Evolutionary conservation across 768 basidiomycete genomes (phyloP), one percentile per base, ranked within the genome.

Genomic region (Lactifluus volemus): DNA sequence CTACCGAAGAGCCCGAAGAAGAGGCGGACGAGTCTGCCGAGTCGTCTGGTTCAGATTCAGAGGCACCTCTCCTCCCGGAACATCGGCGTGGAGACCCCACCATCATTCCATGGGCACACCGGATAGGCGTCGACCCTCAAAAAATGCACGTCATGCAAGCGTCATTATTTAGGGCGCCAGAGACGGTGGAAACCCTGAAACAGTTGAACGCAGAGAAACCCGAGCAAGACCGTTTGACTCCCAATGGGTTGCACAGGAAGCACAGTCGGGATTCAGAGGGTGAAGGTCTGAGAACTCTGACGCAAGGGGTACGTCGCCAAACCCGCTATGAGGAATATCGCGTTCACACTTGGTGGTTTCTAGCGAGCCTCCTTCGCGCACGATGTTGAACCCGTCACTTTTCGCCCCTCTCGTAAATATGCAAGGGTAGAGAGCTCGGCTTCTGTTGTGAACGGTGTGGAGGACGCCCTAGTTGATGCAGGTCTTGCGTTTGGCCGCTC

Each of bases 131-230:
- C n/a, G 91, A 95, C 70, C 80, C 86, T 14, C 89, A 91, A 71
- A 87, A 85, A 73, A 84, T 94, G 79, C 89, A 92, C 68, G 89
- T 95, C 56, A 96, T 96, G 93, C 93, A 96, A 68, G 84, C 89
- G 0, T 87, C 89, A 38, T 74, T 96, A 55, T 96, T 96, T 69
- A 81, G 86, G 49, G 77, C 83, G 70, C 85, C 85, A 14, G 87
- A 89, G 69, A 86, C 88, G 68, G 85, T 82, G 14, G 86, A 81
- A 1, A 83, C 82, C 2, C 78, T 61, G 73, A 79, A 63, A 72
- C 76, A 60, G 48, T 71, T 25, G 7, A 34, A 11, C 9, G 15
- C 60, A 25, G 54, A 66, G 30, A 58, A 50, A 48, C 55, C 54
- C 15, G 54, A 67, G 12, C 63, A 62, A 30, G 49, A 58, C 72